Conservation (phyloP, 1,284 basidiomycete species). For the Pseudozyma pruni region DNA sequence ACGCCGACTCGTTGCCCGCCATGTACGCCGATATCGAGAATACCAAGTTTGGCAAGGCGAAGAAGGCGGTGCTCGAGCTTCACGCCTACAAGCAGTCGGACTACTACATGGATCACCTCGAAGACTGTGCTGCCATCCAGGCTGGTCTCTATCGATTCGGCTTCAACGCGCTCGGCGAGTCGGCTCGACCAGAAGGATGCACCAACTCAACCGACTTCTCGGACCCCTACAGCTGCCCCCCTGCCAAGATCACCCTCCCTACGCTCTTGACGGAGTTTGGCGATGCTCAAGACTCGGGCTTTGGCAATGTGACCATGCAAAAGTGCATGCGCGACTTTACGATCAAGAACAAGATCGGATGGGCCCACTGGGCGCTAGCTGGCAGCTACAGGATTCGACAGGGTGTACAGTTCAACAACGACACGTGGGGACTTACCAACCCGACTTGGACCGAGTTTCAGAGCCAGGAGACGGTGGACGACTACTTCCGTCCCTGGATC, state of each 20-base stretch:
- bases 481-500: slow-evolving; percentile 42
- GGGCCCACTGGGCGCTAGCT: slow-evolving; percentile 39
- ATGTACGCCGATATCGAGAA: slow-evolving; percentile 25
- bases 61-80: slow-evolving; percentile 46
- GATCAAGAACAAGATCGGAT: slow-evolving; percentile 43
- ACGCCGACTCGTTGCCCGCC: slow-evolving; percentile 16
- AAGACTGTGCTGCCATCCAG: slow-evolving; percentile 31
- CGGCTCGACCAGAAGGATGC: slow-evolving; percentile 22
- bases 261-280: slow-evolving; percentile 41
- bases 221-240: slow-evolving; percentile 31
- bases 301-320: slow-evolving; percentile 32
- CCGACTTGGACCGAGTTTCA: slow-evolving; percentile 17
- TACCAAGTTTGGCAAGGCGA: slow-evolving; percentile 34
- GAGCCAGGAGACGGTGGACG: slow-evolving; percentile 29
- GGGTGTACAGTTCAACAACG: slow-evolving; percentile 22
- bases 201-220: slow-evolving; percentile 15
- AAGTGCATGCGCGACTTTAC: slow-evolving; percentile 49
- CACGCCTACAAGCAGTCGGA: slow-evolving; percentile 39
- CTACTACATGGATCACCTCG: slow-evolving; percentile 30
- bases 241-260: slow-evolving; percentile 27
- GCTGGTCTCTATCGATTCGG: slow-evolving; percentile 35
- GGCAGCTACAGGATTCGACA: slow-evolving; percentile 40
- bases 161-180: slow-evolving; percentile 41
- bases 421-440: slow-evolving; percentile 40
- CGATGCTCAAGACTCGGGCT: slow-evolving; percentile 24